phyloP scores from a whole-genome alignment of 2,329 filamentous ascomycete species.

The Fusarium sp. region DNA sequence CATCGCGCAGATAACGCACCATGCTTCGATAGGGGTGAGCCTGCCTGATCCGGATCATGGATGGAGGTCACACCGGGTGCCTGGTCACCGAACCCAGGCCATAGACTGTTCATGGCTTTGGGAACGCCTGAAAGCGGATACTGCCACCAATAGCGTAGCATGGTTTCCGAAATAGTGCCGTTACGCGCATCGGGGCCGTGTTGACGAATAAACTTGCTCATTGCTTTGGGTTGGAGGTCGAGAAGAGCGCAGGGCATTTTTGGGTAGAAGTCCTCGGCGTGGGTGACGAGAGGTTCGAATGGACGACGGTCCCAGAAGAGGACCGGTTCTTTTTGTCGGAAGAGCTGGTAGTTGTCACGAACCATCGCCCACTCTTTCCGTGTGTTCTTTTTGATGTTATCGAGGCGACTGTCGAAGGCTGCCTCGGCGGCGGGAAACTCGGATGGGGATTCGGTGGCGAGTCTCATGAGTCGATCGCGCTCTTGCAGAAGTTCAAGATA shows the following conservation, averaged over 20 bases:
- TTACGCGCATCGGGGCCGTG: conserved; percentile 56
- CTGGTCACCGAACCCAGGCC: conserved; percentile 69
- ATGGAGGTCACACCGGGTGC: conserved; percentile 61
- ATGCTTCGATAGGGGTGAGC: conserved; percentile 53
- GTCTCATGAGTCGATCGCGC: conserved; percentile 43
- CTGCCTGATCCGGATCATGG: conserved; percentile 60
- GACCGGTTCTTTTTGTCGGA: conserved; percentile 60
- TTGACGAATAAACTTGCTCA: conserved; percentile 61
- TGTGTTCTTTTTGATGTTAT: conserved; percentile 48
- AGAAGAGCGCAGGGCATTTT: conserved; percentile 67
- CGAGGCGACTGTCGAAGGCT: conserved; percentile 52
- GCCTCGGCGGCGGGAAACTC: conserved; percentile 47
- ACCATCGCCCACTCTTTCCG: conserved; percentile 53
- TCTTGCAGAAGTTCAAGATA: conserved; percentile 51
- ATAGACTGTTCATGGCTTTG: conserved; percentile 63
- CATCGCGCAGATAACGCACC: conserved; percentile 59
- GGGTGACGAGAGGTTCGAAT: conserved; percentile 74
- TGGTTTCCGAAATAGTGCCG: conserved; percentile 65
- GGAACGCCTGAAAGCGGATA: conserved; percentile 57
- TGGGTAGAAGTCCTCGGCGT: conserved; percentile 74
- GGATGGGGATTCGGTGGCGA: conserved; percentile 30
- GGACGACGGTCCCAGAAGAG: conserved; percentile 76
- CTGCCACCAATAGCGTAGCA: conserved; percentile 57
- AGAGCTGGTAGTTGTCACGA: conserved; percentile 66
- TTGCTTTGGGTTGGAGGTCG: conserved; percentile 72